Conservation (phyloP, 2,329 filamentous ascomycete species). For the Penicillium sclerotiorum region DNA sequence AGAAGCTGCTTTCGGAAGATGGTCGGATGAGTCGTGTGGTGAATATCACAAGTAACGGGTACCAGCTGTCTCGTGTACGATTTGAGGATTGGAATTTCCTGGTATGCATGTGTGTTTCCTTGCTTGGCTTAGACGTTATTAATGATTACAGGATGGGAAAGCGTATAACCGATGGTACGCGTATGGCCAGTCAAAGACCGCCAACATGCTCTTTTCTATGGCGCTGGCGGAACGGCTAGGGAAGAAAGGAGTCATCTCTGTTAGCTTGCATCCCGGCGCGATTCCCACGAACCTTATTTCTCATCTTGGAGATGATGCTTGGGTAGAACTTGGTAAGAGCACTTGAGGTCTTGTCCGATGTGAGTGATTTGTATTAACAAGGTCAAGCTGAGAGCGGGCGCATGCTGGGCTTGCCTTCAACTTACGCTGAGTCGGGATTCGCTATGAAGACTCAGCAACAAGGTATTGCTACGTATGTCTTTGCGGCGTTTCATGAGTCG, state of each 20-base stretch:
- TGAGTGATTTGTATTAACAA: neutral
- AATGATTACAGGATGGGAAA: slow-evolving; percentile 22
- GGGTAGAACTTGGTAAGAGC: slow-evolving; percentile 5
- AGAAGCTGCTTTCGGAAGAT: slow-evolving; percentile 28
- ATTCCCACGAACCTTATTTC: slow-evolving; percentile 25
- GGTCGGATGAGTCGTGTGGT: slow-evolving; percentile 36
- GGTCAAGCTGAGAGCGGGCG: neutral
- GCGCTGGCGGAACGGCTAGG: slow-evolving; percentile 36
- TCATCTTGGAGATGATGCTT: slow-evolving; percentile 15
- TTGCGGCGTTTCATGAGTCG: slow-evolving; percentile 35
- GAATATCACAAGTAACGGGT: slow-evolving; percentile 50
- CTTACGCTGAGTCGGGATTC: slow-evolving; percentile 7
- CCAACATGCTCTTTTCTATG: slow-evolving; percentile 49
- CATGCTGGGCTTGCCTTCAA: slow-evolving; percentile 20
- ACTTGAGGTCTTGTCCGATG: too few relatives aligned
- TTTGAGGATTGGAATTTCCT: slow-evolving; percentile 52
- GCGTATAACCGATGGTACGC: slow-evolving; percentile 37
- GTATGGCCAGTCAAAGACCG: slow-evolving; percentile 52
- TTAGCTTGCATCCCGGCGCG: slow-evolving; percentile 33
- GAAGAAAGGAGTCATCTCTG: slow-evolving; percentile 23
- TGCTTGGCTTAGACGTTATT: neutral
- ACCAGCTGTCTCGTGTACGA: slow-evolving; percentile 46
- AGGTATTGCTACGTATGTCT: slow-evolving; percentile 36
- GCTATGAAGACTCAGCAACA: slow-evolving; percentile 20
- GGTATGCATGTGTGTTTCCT: slow-evolving; percentile 18